Evolutionary conservation across 345 rosid species (phyloP).

Genomic region (Balakata baccata): DNA sequence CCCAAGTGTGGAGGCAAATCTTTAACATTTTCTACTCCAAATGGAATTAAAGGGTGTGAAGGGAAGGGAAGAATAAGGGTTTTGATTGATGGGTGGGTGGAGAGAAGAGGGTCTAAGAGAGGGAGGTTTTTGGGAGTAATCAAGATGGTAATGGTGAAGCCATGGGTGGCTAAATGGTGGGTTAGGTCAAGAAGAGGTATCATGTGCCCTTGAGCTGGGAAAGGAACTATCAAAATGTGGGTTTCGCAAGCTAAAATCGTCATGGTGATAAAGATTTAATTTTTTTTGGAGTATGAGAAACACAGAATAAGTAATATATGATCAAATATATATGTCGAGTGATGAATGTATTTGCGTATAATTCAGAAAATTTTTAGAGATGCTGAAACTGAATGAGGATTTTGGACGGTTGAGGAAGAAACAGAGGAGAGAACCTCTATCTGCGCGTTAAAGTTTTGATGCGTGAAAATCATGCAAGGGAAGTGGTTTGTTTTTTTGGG

Average conservation of each 20-base stretch:
- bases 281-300: neutral
- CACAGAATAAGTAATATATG: too few relatives aligned
- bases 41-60: constrained; percentile 19
- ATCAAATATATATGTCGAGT: too few relatives aligned
- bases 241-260: constrained; percentile 14
- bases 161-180: constrained; percentile 40
- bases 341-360: too few relatives aligned
- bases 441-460: too few relatives aligned
- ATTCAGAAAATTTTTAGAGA: too few relatives aligned
- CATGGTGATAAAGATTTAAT: neutral
- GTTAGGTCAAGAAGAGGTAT: constrained; percentile 70
- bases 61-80: constrained; percentile 31
- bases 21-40: constrained; percentile 8
- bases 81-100: constrained; percentile 34
- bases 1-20: neutral
- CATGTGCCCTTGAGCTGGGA: constrained; percentile 57
- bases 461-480: too few relatives aligned
- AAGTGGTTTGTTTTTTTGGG: too few relatives aligned
- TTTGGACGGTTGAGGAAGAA: too few relatives aligned
- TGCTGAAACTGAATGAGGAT: too few relatives aligned
- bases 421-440: too few relatives aligned
- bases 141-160: constrained; percentile 44
- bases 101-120: constrained; percentile 39
- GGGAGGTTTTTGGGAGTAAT: constrained; percentile 42
- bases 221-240: constrained; percentile 57